Evolutionary conservation across 164 flowering plant species (phyloP).

Genomic region (Stephania yunnanensis): DNA sequence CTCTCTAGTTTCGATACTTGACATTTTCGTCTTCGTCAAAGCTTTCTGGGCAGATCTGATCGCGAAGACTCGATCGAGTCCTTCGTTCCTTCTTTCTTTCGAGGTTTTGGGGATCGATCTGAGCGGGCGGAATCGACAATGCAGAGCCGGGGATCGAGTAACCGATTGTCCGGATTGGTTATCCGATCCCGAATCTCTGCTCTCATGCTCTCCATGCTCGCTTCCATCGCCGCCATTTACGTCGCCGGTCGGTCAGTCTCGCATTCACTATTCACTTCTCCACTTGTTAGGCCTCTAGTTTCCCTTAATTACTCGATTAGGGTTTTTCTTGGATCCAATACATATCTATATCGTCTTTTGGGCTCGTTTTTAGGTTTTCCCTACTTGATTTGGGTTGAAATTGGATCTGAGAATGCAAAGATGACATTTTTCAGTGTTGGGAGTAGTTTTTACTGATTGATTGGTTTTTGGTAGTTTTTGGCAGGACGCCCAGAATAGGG

Average conservation of each 20-base stretch:
- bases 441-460: not conserved
- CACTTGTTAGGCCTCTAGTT: not conserved
- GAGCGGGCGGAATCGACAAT: slow-evolving; percentile 21
- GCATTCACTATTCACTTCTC: not conserved
- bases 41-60: not conserved
- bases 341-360: not conserved
- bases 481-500: slow-evolving; percentile 89
- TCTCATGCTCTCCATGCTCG: slow-evolving; percentile 67
- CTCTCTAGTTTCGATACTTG: not conserved
- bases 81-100: no score
- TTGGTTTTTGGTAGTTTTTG: slow-evolving; percentile 47
- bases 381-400: not conserved
- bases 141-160: slow-evolving; percentile 57
- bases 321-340: not conserved
- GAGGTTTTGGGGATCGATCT: not conserved
- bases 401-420: not conserved
- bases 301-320: not conserved
- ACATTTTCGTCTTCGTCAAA: not conserved
- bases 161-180: slow-evolving; percentile 39
- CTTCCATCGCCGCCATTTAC: slow-evolving; percentile 71
- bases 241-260: slow-evolving; percentile 78
- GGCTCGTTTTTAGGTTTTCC: not conserved
- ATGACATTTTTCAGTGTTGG: not conserved
- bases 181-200: slow-evolving; percentile 51
- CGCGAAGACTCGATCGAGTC: not conserved